phyloP scores from a whole-genome alignment of 2,329 filamentous ascomycete species.

The Fusarium floridanum region DNA sequence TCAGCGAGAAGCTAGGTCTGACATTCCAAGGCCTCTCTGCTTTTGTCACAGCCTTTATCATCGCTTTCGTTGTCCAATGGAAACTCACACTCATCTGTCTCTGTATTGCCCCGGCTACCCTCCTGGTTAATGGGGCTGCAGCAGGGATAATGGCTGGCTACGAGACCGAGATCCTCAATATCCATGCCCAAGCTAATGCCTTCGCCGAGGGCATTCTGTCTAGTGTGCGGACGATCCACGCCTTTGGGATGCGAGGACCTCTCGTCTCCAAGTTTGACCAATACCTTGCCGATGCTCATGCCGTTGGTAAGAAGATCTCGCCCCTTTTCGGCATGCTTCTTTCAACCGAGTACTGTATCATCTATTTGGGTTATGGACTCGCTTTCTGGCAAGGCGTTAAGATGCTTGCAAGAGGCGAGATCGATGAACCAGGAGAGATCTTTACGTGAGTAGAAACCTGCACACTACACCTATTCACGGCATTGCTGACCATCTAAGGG shows the following conservation, averaged over 20 bases:
- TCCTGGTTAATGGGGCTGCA: neutral
- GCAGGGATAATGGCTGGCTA: neutral
- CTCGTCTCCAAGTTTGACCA: neutral
- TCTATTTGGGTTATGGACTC: neutral
- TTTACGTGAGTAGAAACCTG: neutral
- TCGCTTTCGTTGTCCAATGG: neutral
- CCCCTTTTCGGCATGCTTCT: neutral
- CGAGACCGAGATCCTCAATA: neutral
- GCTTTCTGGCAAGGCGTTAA: neutral
- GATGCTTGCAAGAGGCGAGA: neutral
- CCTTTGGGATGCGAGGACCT: neutral
- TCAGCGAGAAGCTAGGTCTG: neutral
- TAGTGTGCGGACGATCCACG: neutral
- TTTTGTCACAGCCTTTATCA: neutral
- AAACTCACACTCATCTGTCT: neutral
- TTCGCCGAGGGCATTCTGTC: neutral
- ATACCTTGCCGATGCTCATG: neutral
- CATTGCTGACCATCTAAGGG: neutral
- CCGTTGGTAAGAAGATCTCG: neutral
- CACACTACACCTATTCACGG: neutral
- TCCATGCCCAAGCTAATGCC: neutral
- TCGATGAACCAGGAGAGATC: neutral
- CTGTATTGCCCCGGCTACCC: neutral
- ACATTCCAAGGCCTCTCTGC: neutral
- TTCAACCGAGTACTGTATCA: neutral